Conservation (phyloP, 768 basidiomycete species). For the Calvatia gigantea region DNA sequence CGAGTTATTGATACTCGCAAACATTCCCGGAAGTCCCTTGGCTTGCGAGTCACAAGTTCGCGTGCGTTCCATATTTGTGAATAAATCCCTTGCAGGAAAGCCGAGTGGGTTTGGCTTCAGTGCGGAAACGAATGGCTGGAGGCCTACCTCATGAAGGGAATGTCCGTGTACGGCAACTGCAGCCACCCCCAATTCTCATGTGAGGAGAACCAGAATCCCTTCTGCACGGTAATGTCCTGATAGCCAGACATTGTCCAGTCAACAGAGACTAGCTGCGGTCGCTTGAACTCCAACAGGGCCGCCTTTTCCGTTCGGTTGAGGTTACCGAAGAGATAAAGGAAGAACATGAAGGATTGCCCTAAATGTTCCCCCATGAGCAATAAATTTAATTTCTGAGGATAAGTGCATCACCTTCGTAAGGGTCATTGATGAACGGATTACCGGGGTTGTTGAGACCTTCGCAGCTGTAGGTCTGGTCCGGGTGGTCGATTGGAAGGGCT, state of each 20-base stretch:
- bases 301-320: constrained; percentile 15
- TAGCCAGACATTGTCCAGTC: constrained; percentile 17
- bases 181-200: constrained; percentile 24
- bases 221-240: constrained; percentile 19
- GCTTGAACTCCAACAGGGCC: constrained; percentile 17
- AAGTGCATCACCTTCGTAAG: constrained; percentile 18
- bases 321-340: constrained; percentile 19
- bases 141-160: constrained; percentile 18
- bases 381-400: background rate
- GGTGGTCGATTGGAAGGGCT: constrained; percentile 17
- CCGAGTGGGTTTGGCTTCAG: background rate
- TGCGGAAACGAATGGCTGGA: background rate
- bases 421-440: constrained; percentile 19
- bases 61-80: constrained; percentile 20
- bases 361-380: background rate
- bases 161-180: constrained; percentile 21
- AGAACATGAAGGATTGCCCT: constrained; percentile 21
- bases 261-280: constrained; percentile 18
- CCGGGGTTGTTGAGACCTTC: constrained; percentile 17
- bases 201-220: constrained; percentile 23
- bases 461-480: constrained; percentile 20
- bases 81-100: constrained; percentile 13
- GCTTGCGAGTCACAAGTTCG: constrained; percentile 20
- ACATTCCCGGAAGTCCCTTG: constrained; percentile 20
- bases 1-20: constrained; percentile 22